Evolutionary conservation across 768 basidiomycete species (phyloP).

Genomic region (Hypholoma fasciculare): DNA sequence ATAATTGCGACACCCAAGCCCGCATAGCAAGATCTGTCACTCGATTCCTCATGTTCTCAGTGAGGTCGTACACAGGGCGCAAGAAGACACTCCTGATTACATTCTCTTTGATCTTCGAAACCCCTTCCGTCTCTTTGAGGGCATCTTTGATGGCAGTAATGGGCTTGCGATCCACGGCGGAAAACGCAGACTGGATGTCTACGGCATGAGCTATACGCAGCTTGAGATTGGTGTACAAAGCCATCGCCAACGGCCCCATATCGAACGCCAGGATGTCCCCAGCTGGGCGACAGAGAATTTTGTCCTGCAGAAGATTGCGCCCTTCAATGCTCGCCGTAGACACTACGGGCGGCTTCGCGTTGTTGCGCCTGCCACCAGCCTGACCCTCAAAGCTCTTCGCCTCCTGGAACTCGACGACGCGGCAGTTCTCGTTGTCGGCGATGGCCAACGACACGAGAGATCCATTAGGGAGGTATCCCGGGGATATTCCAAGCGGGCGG

Average conservation of each 20-base stretch:
- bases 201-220: slow-evolving; percentile 49
- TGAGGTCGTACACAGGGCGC: slow-evolving; percentile 33
- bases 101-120: slow-evolving; percentile 29
- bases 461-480: slow-evolving; percentile 45
- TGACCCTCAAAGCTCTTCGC: slow-evolving; percentile 8
- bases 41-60: slow-evolving; percentile 22
- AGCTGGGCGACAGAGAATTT: slow-evolving; percentile 42
- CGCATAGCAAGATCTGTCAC: slow-evolving; percentile 39
- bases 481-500: slow-evolving; percentile 49
- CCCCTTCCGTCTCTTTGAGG: slow-evolving; percentile 30
- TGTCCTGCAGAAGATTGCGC: slow-evolving; percentile 34
- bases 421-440: slow-evolving; percentile 34
- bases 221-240: slow-evolving; percentile 41
- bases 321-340: slow-evolving; percentile 16
- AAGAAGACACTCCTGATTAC: slow-evolving; percentile 39
- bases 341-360: slow-evolving; percentile 12
- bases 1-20: slow-evolving; percentile 51
- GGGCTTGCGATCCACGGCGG: slow-evolving; percentile 37
- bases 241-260: slow-evolving; percentile 48
- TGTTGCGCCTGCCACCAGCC: slow-evolving; percentile 9
- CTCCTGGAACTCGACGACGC: slow-evolving; percentile 33
- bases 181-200: slow-evolving; percentile 57
- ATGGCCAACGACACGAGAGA: slow-evolving; percentile 47
- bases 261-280: slow-evolving; percentile 56
- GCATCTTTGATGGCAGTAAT: slow-evolving; percentile 40